phyloP scores from a whole-genome alignment of 257 asterid species.

The Solanum gracilifrons region DNA sequence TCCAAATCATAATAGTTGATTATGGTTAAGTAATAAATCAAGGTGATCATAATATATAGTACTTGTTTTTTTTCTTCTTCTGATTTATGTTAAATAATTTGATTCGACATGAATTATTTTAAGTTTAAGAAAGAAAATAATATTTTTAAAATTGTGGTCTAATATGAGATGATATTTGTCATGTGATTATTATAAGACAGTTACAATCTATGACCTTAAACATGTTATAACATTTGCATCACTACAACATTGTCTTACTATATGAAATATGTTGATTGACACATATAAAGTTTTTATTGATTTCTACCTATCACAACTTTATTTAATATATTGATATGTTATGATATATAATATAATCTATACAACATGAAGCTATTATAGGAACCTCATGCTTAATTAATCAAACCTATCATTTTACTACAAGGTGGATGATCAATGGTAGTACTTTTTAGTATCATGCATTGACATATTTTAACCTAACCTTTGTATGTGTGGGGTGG shows the following conservation, averaged over 20 bases:
- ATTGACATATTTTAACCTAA: not conserved
- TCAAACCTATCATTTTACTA: not conserved
- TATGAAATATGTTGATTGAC: not conserved
- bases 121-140: not conserved
- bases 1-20: not conserved
- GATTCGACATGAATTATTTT: not conserved
- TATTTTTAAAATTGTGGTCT: not conserved
- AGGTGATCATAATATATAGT: not conserved
- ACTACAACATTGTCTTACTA: not conserved
- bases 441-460: not conserved
- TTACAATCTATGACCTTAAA: too few species aligned
- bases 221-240: not conserved
- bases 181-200: not conserved
- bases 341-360: not conserved
- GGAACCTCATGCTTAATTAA: not conserved
- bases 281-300: not conserved
- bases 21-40: not conserved
- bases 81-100: not conserved
- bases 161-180: not conserved
- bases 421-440: not conserved
- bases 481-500: not conserved
- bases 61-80: not conserved
- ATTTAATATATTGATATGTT: not conserved
- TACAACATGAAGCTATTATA: not conserved
- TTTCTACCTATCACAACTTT: not conserved